Evolutionary conservation across 2,329 filamentous ascomycete genomes (phyloP).

Genomic region (Aspergillus ochraceoroseus): DNA sequence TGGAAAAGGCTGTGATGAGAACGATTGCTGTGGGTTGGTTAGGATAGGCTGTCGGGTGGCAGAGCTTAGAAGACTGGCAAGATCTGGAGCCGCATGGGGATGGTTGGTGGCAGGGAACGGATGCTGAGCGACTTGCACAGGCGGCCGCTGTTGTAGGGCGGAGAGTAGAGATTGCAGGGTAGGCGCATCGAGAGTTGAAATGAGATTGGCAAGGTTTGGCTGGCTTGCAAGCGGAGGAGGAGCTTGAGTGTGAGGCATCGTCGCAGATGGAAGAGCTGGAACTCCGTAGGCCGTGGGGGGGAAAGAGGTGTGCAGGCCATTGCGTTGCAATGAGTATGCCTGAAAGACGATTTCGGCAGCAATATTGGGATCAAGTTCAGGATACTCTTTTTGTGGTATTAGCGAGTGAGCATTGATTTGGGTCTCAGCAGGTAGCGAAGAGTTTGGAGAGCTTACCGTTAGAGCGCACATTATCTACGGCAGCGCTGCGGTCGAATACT

Average conservation of each 20-base stretch:
- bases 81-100: conserved; percentile 33
- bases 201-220: conserved; percentile 58
- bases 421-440: too few relatives aligned
- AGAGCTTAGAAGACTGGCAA: conserved; percentile 41
- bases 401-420: conserved; percentile 2
- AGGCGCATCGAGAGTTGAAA: conserved; percentile 63
- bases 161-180: conserved; percentile 67
- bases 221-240: conserved; percentile 35
- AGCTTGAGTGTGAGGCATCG: conserved; percentile 31
- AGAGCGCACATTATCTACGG: conserved; percentile 71
- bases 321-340: conserved; percentile 40
- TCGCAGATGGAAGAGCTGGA: conserved; percentile 33
- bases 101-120: conserved; percentile 34
- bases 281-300: conserved; percentile 35
- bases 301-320: conserved; percentile 35
- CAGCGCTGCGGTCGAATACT: conserved; percentile 74
- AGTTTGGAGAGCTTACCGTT: conserved; percentile 50
- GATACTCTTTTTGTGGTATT: conserved; percentile 58
- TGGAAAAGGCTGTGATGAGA: conserved; percentile 30
- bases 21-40: conserved; percentile 24
- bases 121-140: conserved; percentile 34
- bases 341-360: conserved; percentile 76
- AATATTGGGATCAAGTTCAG: conserved; percentile 70
- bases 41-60: conserved; percentile 37
- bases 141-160: conserved; percentile 50